Conservation (phyloP, 495 filamentous ascomycete species). For the Jackrogersella minutella region DNA sequence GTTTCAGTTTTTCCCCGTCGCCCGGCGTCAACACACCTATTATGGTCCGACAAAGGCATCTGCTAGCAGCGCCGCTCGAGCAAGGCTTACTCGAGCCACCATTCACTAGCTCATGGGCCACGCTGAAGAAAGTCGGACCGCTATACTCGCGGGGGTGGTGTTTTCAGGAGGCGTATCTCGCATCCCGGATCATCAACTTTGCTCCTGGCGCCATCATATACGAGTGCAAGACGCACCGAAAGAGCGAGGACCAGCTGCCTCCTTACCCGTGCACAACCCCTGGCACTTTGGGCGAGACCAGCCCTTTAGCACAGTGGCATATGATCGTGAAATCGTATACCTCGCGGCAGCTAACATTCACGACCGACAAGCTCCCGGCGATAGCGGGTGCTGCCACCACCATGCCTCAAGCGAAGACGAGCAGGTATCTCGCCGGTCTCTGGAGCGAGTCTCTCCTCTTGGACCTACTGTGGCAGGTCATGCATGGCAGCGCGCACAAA, state of each 20-base stretch:
- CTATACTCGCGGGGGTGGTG: conserved; percentile 28
- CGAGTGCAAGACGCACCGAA: conserved; percentile 24
- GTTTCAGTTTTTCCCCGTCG: conserved; percentile 11
- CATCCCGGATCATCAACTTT: conserved; percentile 22
- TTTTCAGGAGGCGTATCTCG: conserved; percentile 31
- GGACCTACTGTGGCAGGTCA: conserved; percentile 30
- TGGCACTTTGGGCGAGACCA: conserved; percentile 16
- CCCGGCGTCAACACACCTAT: conserved; percentile 16
- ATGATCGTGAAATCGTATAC: conserved; percentile 42
- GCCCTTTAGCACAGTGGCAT: conserved; percentile 31
- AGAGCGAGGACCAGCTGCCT: conserved; percentile 31
- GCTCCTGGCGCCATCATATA: conserved; percentile 25
- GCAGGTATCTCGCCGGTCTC: conserved; percentile 33
- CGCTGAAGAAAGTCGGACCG: conserved; percentile 24
- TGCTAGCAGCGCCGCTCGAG: conserved; percentile 27
- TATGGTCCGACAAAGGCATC: conserved; percentile 24
- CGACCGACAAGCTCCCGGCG: conserved; percentile 36
- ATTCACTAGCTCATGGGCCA: conserved; percentile 22
- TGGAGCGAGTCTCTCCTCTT: conserved; percentile 42
- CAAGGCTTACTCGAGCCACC: conserved; percentile 30
- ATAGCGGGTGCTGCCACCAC: conserved; percentile 37
- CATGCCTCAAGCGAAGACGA: conserved; percentile 27
- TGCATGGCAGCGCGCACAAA: conserved; percentile 20
- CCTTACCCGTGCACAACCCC: conserved; percentile 25
- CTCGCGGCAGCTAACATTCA: conserved; percentile 26